phyloP scores from a whole-genome alignment of 306 rosid species.

The Fragaria vesca region DNA sequence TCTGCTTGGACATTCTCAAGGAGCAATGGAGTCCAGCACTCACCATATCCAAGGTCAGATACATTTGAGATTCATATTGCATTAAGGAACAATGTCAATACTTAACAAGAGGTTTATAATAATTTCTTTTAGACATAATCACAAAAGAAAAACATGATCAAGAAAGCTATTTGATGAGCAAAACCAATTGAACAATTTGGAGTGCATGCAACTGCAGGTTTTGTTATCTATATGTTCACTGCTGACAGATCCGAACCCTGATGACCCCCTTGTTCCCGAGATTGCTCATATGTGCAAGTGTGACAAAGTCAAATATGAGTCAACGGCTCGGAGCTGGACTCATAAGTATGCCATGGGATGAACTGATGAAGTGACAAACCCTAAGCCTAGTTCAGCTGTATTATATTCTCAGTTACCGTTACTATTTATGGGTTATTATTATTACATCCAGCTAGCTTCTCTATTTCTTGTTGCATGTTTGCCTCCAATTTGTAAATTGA shows the following conservation, averaged over 20 bases:
- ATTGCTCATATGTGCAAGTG: conserved; percentile 88
- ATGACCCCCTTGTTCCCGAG: conserved; percentile 92
- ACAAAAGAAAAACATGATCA: neutral
- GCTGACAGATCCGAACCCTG: conserved; percentile 89
- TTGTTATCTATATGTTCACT: conserved; percentile 81
- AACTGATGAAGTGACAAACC: conserved; percentile 13
- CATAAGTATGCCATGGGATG: conserved; percentile 82
- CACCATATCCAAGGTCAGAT: conserved; percentile 79
- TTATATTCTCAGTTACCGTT: neutral
- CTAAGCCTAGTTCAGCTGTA: neutral
- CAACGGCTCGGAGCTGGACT: conserved; percentile 89
- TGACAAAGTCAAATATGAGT: conserved; percentile 73
- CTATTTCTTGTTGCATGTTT: neutral
- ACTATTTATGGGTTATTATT: neutral
- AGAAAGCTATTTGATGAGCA: neutral
- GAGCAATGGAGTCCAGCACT: conserved; percentile 99
- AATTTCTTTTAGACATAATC: neutral
- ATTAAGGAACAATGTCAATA: neutral
- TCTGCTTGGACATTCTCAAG: conserved; percentile 88
- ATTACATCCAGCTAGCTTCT: neutral
- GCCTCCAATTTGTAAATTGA: neutral
- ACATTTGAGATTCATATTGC: neutral
- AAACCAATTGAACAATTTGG: neutral
- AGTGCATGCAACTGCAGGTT: conserved; percentile 47
- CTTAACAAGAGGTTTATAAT: neutral